Conservation (phyloP, 1,284 basidiomycete genomes). For the Sutorius eximius region DNA sequence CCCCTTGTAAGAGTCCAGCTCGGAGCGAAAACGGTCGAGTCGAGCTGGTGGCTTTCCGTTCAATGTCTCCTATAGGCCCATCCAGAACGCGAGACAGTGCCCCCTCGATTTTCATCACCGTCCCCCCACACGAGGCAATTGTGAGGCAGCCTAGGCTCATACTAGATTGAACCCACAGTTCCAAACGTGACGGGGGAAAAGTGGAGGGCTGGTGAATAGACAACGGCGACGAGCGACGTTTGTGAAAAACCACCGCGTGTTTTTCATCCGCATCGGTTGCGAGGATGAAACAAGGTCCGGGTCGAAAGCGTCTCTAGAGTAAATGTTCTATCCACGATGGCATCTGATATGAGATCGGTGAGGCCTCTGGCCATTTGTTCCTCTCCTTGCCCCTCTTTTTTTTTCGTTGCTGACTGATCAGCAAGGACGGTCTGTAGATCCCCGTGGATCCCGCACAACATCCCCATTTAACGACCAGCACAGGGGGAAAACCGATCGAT, state of each 20-base stretch:
- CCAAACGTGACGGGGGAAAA: background rate
- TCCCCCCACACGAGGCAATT: constrained; percentile 22
- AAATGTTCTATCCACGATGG: constrained; percentile 8
- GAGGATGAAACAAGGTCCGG: constrained; percentile 23
- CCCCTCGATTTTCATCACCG: constrained; percentile 3
- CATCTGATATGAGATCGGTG: constrained; percentile 25
- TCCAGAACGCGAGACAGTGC: constrained; percentile 4
- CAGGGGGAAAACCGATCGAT: background rate
- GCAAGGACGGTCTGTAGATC: constrained; percentile 12
- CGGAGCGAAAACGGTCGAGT: background rate
- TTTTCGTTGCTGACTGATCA: background rate
- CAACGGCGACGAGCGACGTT: background rate
- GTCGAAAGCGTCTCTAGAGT: background rate
- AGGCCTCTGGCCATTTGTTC: background rate
- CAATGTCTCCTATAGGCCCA: background rate
- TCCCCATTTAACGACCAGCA: background rate
- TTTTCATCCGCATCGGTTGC: constrained; percentile 16
- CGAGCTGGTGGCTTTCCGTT: background rate
- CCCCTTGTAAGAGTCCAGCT: background rate
- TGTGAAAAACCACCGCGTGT: constrained; percentile 3
- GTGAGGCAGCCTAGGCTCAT: constrained; percentile 18
- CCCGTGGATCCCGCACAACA: background rate
- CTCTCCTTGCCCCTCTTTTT: background rate
- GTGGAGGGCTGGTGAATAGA: background rate
- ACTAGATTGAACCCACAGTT: background rate